Evolutionary conservation across 116 monocot species (phyloP), one percentile per base, ranked within the genome.

Genomic region (Phalaenopsis hybrid): DNA sequence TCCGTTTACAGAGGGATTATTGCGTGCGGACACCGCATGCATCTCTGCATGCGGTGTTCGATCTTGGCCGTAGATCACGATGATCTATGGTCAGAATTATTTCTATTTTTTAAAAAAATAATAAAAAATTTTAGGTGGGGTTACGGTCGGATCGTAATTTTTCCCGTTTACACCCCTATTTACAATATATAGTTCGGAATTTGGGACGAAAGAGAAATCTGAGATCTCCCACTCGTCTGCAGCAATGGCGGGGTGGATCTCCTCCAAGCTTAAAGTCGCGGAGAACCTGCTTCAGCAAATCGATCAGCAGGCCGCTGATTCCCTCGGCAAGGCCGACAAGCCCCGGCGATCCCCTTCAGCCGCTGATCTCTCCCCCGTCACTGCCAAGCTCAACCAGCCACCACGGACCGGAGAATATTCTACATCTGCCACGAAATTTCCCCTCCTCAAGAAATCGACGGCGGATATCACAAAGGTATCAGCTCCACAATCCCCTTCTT

Each of bases 251-350:
- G 82, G 82, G 0, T 96, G 96, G 96, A 90, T 96, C 87, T 96
- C 96, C 44, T 93, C 94, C 78, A 96, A 96, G 83, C 94, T 96
- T 61, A 96, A 94, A 80, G 92, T 87, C 50, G 96, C 96, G 33
- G 96, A 96, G 57, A 85, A 84, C 75, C 63, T 50, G 15, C 23
- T 86, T 31, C 16, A 58, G 17, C 92, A 96, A 92, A 94, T 96
- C 77, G 96, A 96, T 82, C 96, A 96, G 79, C 96, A 96, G 78
- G 96, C 96, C 1, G 96, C 96, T 13, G 96, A 94, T 69, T 91
- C 94, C 15, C 87, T 96, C 3, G 67, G 87, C 41, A 96, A 94
- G 84, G 75, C 59, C 67, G 94, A 91, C 13, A 65, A 63, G n/a
- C 63, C 85, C 63, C 74, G 43, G 48, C 67, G 78, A 12, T 65